Evolutionary conservation across 768 basidiomycete genomes (phyloP).

Genomic region (Tylopilus subfusipes): DNA sequence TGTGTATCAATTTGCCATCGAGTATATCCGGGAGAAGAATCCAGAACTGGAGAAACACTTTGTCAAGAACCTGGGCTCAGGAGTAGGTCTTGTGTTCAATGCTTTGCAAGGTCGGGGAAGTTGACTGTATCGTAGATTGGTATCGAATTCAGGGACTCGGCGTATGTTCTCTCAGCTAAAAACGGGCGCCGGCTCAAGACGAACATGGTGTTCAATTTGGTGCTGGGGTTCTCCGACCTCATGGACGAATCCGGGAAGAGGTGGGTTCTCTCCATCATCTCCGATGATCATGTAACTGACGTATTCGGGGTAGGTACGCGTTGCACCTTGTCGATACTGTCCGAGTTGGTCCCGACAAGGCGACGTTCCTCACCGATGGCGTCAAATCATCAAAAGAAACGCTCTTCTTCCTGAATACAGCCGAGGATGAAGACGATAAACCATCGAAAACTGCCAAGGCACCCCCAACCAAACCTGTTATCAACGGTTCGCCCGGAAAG

Average conservation of each 20-base stretch:
- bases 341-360: slow-evolving; percentile 63
- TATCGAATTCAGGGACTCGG: slow-evolving; percentile 89
- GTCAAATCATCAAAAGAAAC: slow-evolving; percentile 82
- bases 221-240: slow-evolving; percentile 82
- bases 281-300: background rate
- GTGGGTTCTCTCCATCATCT: slow-evolving; percentile 38
- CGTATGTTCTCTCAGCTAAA: slow-evolving; percentile 79
- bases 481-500: slow-evolving; percentile 67
- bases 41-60: slow-evolving; percentile 82
- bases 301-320: slow-evolving; percentile 58
- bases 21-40: slow-evolving; percentile 70
- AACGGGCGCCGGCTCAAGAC: slow-evolving; percentile 65
- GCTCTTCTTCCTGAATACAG: slow-evolving; percentile 75
- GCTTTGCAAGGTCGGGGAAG: background rate
- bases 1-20: slow-evolving; percentile 72
- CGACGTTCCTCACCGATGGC: slow-evolving; percentile 76
- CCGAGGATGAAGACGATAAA: slow-evolving; percentile 52
- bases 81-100: slow-evolving; percentile 47
- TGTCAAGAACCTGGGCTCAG: slow-evolving; percentile 87
- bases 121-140: slow-evolving; percentile 63
- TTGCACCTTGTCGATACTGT: slow-evolving; percentile 88
- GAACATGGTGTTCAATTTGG: slow-evolving; percentile 84
- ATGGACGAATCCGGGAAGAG: slow-evolving; percentile 73
- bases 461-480: slow-evolving; percentile 44
- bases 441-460: slow-evolving; percentile 55